phyloP scores from a whole-genome alignment of 371 early-diverging fungal species.

The Mortierella sp. region DNA sequence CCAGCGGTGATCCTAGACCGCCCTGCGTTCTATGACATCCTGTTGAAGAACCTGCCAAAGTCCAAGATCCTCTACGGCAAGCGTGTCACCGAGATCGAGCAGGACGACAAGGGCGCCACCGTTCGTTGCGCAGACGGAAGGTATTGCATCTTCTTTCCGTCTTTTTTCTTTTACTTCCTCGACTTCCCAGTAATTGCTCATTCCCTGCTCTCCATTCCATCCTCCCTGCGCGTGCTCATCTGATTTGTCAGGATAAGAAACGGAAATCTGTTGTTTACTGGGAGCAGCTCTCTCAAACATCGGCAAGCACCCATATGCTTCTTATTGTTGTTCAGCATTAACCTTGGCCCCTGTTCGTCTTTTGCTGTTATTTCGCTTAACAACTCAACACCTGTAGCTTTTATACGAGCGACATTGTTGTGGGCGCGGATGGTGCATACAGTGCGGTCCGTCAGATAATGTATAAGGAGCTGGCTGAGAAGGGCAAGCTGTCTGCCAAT shows the following conservation, averaged over 20 bases:
- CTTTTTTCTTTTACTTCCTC: neutral
- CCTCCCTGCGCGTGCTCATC: neutral
- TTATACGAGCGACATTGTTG: slow-evolving; percentile 41
- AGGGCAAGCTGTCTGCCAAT: slow-evolving; percentile 30
- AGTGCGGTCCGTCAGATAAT: slow-evolving; percentile 37
- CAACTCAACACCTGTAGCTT: slow-evolving; percentile 1
- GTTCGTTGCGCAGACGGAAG: slow-evolving; percentile 52
- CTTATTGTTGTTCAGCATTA: neutral
- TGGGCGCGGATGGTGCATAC: slow-evolving; percentile 56
- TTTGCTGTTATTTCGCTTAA: slow-evolving; percentile 9
- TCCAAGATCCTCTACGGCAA: slow-evolving; percentile 44
- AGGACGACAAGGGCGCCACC: slow-evolving; percentile 26
- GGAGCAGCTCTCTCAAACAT: slow-evolving; percentile 2
- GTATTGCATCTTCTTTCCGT: slow-evolving; percentile 11
- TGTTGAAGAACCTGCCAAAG: slow-evolving; percentile 49
- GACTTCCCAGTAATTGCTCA: neutral
- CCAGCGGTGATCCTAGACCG: slow-evolving; percentile 56
- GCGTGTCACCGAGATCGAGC: slow-evolving; percentile 32
- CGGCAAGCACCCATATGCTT: neutral
- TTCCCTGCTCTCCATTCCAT: neutral
- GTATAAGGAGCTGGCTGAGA: slow-evolving; percentile 28
- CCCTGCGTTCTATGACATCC: slow-evolving; percentile 46
- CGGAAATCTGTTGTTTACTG: neutral
- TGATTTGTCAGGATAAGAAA: slow-evolving; percentile 3
- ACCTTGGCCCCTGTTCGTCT: neutral